These are phyloP conservation scores for Lyophyllum semitale DNA, from an alignment of 768 basidiomycete species.

Conservation along the genomic window DNA sequence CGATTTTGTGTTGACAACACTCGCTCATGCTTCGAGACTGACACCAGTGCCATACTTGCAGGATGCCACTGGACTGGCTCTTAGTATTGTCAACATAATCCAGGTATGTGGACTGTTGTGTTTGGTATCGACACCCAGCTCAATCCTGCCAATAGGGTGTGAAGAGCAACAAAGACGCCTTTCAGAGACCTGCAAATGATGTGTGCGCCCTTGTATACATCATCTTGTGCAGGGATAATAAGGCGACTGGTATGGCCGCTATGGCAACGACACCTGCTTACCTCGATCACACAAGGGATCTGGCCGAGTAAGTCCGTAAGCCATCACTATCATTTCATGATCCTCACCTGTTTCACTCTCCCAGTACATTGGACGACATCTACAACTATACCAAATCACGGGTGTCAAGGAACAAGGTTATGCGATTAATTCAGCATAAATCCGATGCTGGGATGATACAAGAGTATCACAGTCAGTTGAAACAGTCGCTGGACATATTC, in stretches of 20 bases:
- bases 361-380: constrained; percentile 4
- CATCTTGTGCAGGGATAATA: not conserved
- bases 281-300: constrained; percentile 1
- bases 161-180: constrained; percentile 11
- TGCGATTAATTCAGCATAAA: constrained; percentile 3
- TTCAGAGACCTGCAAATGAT: constrained; percentile 8
- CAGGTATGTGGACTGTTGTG: not conserved
- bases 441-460: constrained; percentile 7
- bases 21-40: constrained; percentile 2
- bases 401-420: not conserved
- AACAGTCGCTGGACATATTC: constrained; percentile 10
- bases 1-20: not conserved
- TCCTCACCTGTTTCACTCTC: not conserved
- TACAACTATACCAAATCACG: not conserved
- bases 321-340: too few species aligned
- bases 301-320: not conserved
- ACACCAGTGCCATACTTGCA: constrained; percentile 2
- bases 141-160: not conserved
- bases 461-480: constrained; percentile 6
- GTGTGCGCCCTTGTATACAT: constrained; percentile 13
- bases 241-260: not conserved
- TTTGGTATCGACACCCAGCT: not conserved
- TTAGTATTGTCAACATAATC: constrained; percentile 4
- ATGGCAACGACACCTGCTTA: not conserved
- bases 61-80: not conserved